Conservation (phyloP, 2,329 filamentous ascomycete species). For the Aspergillus ochraceoroseus region DNA sequence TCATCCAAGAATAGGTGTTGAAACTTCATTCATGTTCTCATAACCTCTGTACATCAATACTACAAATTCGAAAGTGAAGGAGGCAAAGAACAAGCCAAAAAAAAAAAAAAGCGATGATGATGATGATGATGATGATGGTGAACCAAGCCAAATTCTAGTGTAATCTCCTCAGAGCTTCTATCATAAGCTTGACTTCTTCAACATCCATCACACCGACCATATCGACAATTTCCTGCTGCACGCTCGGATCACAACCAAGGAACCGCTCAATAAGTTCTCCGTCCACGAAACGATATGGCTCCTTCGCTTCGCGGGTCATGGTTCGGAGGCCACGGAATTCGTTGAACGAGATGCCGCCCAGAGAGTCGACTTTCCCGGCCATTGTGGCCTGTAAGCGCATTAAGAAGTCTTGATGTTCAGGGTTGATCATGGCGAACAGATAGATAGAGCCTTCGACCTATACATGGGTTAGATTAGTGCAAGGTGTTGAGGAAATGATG, state of each 20-base stretch:
- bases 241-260: constrained; percentile 60
- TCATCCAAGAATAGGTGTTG: background rate
- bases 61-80: no score
- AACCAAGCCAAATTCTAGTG: constrained; percentile 37
- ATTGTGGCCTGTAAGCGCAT: constrained; percentile 74
- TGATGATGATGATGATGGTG: no score
- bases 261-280: constrained; percentile 87
- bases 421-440: constrained; percentile 74
- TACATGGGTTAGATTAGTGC: background rate
- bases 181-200: constrained; percentile 58
- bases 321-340: constrained; percentile 79
- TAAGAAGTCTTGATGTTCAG: constrained; percentile 69
- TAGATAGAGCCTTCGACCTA: constrained; percentile 89
- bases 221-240: constrained; percentile 52
- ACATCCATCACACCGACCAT: constrained; percentile 51
- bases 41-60: background rate
- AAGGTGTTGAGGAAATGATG: background rate
- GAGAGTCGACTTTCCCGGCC: constrained; percentile 59
- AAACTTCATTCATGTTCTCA: no score
- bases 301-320: constrained; percentile 62
- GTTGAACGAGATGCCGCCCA: constrained; percentile 71
- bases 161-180: constrained; percentile 53
- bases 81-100: no score
- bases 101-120: no score
- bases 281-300: constrained; percentile 83